Evolutionary conservation across 2,329 filamentous ascomycete genomes (phyloP).

Genomic region (Bipolaris sorokiniana): DNA sequence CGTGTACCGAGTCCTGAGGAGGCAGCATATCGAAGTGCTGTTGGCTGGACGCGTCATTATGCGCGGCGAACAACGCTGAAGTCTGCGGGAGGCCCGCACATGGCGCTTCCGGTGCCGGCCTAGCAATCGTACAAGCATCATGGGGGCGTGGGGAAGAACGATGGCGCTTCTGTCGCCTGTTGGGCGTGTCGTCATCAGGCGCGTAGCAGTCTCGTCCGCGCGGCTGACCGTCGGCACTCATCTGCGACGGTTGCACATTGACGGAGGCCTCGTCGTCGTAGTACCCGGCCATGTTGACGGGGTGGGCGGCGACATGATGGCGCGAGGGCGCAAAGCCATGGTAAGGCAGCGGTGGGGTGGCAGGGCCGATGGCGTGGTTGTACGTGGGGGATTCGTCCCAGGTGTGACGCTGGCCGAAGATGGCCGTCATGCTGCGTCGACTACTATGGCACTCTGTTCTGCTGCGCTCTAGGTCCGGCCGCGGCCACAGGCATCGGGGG

Average conservation of each 20-base stretch:
- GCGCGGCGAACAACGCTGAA: conserved; percentile 14
- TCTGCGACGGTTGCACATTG: conserved; percentile 15
- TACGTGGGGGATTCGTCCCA: conserved; percentile 7
- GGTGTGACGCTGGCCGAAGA: conserved; percentile 11
- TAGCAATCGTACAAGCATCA: background rate
- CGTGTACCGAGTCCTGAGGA: conserved; percentile 33
- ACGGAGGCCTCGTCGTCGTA: conserved; percentile 6
- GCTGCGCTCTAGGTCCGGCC: conserved; percentile 8
- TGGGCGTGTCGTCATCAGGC: conserved; percentile 9
- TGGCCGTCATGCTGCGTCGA: conserved; percentile 13
- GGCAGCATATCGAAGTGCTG: conserved; percentile 41
- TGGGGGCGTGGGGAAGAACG: conserved; percentile 5
- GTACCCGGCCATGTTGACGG: conserved; percentile 23
- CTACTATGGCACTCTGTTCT: conserved; percentile 2
- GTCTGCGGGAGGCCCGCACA: conserved; percentile 9
- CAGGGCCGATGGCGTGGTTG: conserved; percentile 14
- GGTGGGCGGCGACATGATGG: conserved; percentile 24
- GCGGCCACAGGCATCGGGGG: conserved; percentile 3
- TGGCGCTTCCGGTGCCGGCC: conserved; percentile 1
- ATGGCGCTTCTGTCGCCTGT: background rate
- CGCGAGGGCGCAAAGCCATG: conserved; percentile 24
- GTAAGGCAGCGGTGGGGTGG: conserved; percentile 20
- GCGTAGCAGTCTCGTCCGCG: conserved; percentile 11
- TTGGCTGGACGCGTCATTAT: conserved; percentile 19
- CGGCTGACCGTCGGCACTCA: conserved; percentile 15